Evolutionary conservation across 441 rosid genomes (phyloP).

Genomic region (Viola pubescens): DNA sequence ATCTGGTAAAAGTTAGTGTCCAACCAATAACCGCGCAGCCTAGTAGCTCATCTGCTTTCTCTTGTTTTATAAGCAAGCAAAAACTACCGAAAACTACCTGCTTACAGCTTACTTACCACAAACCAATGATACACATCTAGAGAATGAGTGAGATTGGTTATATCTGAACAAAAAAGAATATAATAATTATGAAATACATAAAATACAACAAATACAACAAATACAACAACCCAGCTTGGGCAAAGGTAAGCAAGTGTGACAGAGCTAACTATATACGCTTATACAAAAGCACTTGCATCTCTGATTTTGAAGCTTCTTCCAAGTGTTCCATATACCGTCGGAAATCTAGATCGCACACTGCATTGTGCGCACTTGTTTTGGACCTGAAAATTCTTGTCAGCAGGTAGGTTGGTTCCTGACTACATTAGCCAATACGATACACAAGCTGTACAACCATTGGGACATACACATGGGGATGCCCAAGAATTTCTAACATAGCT

Average conservation of each 20-base stretch:
- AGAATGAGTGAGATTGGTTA: neutral
- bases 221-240: slow-evolving; percentile 3
- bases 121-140: neutral
- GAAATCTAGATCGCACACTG: neutral
- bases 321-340: slow-evolving; percentile 3
- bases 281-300: slow-evolving; percentile 10
- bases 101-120: neutral
- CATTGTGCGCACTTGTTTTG: slow-evolving; percentile 9
- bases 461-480: slow-evolving; percentile 9
- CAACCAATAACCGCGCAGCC: no score
- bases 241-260: neutral
- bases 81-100: neutral
- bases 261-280: neutral
- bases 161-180: neutral
- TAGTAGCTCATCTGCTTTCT: neutral
- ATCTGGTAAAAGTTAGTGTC: no score
- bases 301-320: slow-evolving; percentile 9
- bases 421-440: slow-evolving; percentile 16
- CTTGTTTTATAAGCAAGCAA: neutral
- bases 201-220: neutral
- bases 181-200: neutral
- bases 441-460: slow-evolving; percentile 34
- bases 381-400: slow-evolving; percentile 16
- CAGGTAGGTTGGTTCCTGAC: slow-evolving; percentile 10
- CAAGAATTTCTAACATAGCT: neutral